These are phyloP conservation scores for Plantago lanceolata DNA, from an alignment of 305 asterid genomes.

Conservation along the genomic window DNA sequence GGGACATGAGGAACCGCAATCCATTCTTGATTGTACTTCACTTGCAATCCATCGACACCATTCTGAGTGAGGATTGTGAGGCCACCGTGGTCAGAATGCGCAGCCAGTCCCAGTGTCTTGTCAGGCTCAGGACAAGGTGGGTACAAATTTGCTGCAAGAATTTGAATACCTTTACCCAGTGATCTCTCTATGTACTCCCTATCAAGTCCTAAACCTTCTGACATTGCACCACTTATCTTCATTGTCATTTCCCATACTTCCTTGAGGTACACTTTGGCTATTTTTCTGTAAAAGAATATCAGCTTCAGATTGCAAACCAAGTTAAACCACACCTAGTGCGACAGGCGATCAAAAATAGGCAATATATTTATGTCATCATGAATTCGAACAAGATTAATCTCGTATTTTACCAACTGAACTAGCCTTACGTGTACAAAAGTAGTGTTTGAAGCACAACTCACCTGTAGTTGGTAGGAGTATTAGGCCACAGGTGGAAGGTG, in stretches of 20 bases:
- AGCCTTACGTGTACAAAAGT: background rate
- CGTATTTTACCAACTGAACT: too few species aligned
- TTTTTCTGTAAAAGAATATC: constrained; percentile 24
- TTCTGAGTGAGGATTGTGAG: constrained; percentile 54
- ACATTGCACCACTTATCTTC: constrained; percentile 39
- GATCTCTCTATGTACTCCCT: constrained; percentile 31
- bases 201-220: constrained; percentile 50
- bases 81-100: constrained; percentile 60
- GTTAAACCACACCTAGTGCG: too few species aligned
- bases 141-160: constrained; percentile 45
- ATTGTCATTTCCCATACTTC: constrained; percentile 37
- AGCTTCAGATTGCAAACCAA: background rate
- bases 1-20: constrained; percentile 36
- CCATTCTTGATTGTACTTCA: constrained; percentile 43
- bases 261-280: constrained; percentile 41
- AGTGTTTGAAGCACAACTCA: background rate
- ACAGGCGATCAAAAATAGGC: background rate
- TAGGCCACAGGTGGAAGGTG: constrained; percentile 42
- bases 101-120: constrained; percentile 47
- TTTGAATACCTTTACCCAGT: constrained; percentile 39
- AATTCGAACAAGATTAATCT: too few species aligned
- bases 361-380: too few species aligned
- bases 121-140: constrained; percentile 66
- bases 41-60: constrained; percentile 47
- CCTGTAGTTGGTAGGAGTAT: constrained; percentile 46